Evolutionary conservation across 2,329 filamentous ascomycete species (phyloP).

Genomic region (Alternaria tenuissima): DNA sequence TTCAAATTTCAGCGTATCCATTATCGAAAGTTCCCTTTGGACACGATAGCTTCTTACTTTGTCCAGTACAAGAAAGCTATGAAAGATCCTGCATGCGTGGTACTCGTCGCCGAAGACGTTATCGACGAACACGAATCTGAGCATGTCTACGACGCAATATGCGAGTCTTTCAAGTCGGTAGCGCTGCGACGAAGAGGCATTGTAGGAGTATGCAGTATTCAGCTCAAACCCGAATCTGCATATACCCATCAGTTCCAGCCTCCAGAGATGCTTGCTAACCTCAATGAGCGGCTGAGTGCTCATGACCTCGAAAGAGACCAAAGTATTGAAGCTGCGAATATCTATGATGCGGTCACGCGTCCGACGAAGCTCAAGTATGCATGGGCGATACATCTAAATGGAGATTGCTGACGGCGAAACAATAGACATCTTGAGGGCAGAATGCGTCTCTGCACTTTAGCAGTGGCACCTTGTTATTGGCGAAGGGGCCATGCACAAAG

Average conservation of each 20-base stretch:
- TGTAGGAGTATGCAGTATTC: constrained; percentile 38
- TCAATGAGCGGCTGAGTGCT: background rate
- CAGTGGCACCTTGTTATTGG: constrained; percentile 39
- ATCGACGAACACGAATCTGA: constrained; percentile 21
- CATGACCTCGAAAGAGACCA: constrained; percentile 27
- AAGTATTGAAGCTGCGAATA: constrained; percentile 22
- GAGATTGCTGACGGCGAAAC: constrained; percentile 4
- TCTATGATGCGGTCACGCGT: constrained; percentile 31
- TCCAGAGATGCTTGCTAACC: constrained; percentile 26
- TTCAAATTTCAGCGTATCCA: constrained; percentile 39
- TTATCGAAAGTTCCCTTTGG: constrained; percentile 30
- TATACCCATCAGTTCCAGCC: constrained; percentile 30
- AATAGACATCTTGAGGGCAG: constrained; percentile 20
- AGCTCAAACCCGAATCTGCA: constrained; percentile 30
- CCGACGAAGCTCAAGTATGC: constrained; percentile 35
- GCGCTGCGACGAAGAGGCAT: constrained; percentile 17
- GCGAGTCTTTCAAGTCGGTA: constrained; percentile 17
- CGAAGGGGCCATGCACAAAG: constrained; percentile 35
- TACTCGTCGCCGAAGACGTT: constrained; percentile 28
- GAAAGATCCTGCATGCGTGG: constrained; percentile 21
- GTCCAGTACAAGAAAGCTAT: constrained; percentile 28
- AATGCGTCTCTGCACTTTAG: constrained; percentile 33
- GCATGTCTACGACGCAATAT: constrained; percentile 33
- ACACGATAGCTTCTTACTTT: constrained; percentile 33
- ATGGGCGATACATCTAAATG: background rate